Evolutionary conservation across 2,329 filamentous ascomycete species (phyloP).

Genomic region (Hypoxylon sp.): DNA sequence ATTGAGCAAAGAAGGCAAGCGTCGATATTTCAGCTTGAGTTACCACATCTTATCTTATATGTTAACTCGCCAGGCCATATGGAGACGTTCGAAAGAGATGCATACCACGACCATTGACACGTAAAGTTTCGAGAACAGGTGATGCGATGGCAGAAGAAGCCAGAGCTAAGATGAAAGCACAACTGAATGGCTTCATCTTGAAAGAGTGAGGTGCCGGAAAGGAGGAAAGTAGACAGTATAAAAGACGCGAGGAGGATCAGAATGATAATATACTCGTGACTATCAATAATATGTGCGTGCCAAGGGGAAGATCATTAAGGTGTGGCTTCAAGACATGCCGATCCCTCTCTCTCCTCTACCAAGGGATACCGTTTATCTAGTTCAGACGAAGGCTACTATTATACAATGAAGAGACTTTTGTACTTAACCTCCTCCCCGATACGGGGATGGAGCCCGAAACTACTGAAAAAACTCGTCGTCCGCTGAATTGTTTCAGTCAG

Average conservation of each 20-base stretch:
- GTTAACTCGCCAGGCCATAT: constrained; percentile 20
- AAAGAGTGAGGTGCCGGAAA: constrained; percentile 4
- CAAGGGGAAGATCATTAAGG: constrained; percentile 20
- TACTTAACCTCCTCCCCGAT: not conserved
- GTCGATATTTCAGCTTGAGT: constrained; percentile 52
- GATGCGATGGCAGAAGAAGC: constrained; percentile 41
- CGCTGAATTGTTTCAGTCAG: constrained; percentile 21
- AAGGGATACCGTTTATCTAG: constrained; percentile 4
- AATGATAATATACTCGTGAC: not conserved
- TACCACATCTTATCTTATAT: constrained; percentile 39
- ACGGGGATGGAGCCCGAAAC: constrained; percentile 1
- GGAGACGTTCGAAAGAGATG: not conserved
- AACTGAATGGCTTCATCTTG: constrained; percentile 49
- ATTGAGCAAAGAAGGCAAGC: constrained; percentile 64
- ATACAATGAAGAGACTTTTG: not conserved
- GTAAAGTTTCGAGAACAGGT: constrained; percentile 38
- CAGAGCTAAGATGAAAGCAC: constrained; percentile 45
- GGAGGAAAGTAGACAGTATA: constrained; percentile 2
- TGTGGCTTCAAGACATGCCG: constrained; percentile 21
- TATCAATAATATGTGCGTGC: constrained; percentile 10
- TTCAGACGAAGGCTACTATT: constrained; percentile 3
- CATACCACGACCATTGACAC: constrained; percentile 53
- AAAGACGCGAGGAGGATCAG: constrained; percentile 9
- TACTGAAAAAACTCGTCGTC: constrained; percentile 16
- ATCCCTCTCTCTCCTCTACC: constrained; percentile 17